Conservation (phyloP, 2,329 filamentous ascomycete species). For the Leptographium galeiforme region DNA sequence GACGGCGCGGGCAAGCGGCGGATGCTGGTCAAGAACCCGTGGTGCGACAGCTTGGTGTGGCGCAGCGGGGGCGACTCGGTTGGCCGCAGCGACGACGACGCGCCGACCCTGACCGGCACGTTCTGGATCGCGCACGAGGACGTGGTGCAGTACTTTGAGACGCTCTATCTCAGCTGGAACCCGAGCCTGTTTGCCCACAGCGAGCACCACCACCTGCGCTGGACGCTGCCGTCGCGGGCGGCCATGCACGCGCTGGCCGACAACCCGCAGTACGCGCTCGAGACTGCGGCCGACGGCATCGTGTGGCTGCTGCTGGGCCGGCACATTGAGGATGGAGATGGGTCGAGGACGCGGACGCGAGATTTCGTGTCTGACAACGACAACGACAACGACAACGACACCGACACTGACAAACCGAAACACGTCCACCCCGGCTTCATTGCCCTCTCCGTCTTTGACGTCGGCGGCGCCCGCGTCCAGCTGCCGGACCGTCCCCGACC, state of each 20-base stretch:
- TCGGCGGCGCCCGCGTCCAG: conserved; percentile 55
- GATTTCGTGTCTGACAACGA: conserved; percentile 4
- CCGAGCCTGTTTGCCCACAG: conserved; percentile 67
- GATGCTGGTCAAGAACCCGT: conserved; percentile 88
- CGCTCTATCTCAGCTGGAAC: conserved; percentile 96
- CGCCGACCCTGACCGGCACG: conserved; percentile 46
- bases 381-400: conserved; percentile 8
- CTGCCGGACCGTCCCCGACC: conserved; percentile 51
- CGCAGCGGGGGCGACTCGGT: conserved; percentile 28
- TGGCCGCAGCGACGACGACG: not conserved
- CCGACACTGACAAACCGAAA: conserved; percentile 7
- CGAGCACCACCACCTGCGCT: conserved; percentile 82
- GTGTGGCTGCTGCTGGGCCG: conserved; percentile 79
- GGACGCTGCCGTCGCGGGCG: conserved; percentile 44
- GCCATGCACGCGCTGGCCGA: conserved; percentile 43
- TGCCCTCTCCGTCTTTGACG: conserved; percentile 67
- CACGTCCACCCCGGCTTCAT: conserved; percentile 52
- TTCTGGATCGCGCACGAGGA: conserved; percentile 91
- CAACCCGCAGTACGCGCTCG: conserved; percentile 61
- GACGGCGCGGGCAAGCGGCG: conserved; percentile 48
- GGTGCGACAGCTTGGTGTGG: conserved; percentile 73
- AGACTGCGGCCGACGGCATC: conserved; percentile 41
- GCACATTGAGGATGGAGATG: conserved; percentile 63
- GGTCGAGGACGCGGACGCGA: too few relatives aligned
- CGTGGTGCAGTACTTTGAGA: conserved; percentile 84